Percentiles rank a stretch among this genome's conserved stretches.
Conservation (phyloP, 345 rosid genomes). For the Corchorus capsularis region DNA sequence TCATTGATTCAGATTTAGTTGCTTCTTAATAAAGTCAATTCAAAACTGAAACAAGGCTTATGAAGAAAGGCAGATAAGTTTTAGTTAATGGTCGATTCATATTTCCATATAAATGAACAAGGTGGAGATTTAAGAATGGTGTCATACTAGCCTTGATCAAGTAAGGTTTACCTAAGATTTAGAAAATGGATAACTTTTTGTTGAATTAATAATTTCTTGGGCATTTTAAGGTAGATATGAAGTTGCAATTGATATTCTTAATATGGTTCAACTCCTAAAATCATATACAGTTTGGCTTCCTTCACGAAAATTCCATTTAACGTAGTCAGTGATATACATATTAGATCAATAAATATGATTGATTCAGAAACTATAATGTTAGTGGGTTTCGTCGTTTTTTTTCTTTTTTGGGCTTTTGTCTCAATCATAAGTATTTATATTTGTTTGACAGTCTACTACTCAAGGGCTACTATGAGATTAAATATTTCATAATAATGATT, state of each 20-base stretch:
- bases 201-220: neutral
- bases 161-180: neutral
- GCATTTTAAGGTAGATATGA: neutral
- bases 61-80: neutral
- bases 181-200: neutral
- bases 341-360: no score
- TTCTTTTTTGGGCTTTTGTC: no score
- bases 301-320: no score
- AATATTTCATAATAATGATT: no score
- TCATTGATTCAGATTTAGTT: neutral
- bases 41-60: neutral
- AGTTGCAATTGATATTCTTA: neutral
- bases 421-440: no score
- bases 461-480: no score
- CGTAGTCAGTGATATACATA: no score
- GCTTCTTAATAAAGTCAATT: neutral
- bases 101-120: neutral
- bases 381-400: no score
- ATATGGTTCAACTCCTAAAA: no score
- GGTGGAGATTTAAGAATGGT: neutral
- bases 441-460: no score
- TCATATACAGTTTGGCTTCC: no score
- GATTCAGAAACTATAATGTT: no score
- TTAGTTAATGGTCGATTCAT: neutral
- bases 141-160: neutral